Evolutionary conservation across 257 asterid genomes (phyloP), one percentile per base, ranked within the genome.

Genomic region (Scutellaria minor): DNA sequence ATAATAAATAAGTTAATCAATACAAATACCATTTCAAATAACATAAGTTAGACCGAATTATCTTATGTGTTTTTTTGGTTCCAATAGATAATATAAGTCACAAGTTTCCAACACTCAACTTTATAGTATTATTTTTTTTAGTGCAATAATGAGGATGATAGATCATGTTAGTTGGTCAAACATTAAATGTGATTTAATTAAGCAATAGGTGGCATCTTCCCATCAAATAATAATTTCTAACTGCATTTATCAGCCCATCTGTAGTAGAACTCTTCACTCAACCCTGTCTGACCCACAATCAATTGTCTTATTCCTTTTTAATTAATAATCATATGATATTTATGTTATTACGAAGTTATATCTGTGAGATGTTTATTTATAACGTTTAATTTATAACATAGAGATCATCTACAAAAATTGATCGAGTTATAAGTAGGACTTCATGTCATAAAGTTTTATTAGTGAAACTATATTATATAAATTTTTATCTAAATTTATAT

Each of bases 101-200:
- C 13, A 22, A 56, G 62, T 56, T 60, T 37, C 48, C 66, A 37
- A 4, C 40, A 59, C 0, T 60, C 45, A 37, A 37, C 27, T 39
- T n/a, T 45, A 22, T 18, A 52, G 15, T 11, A 37, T 6, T 35
- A 12, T 12, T 60, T 6, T 6, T 6, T 60, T 35, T 63, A 63
- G 22, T 13, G 20, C 2, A 42, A 9, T 46, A 65, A 50, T 9
- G 12, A 27, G 15, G 4, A 48, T 27, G 14, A 10, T 15, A 35
- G 4, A 31, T 13, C 12, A 42, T 40, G 35, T 46, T 41, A 73
- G 78, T 55, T 73, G 66, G 64, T 39, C 66, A 42, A 64, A 53
- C 66, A 12, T 42, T 48, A 31, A 10, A 14, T 45, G 11, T 48
- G 24, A 9, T 6, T 22, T 5, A 18, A 42, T 7, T 39, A 61